Conservation (phyloP, 106 monocot species). For the Narthecium ossifragum region DNA sequence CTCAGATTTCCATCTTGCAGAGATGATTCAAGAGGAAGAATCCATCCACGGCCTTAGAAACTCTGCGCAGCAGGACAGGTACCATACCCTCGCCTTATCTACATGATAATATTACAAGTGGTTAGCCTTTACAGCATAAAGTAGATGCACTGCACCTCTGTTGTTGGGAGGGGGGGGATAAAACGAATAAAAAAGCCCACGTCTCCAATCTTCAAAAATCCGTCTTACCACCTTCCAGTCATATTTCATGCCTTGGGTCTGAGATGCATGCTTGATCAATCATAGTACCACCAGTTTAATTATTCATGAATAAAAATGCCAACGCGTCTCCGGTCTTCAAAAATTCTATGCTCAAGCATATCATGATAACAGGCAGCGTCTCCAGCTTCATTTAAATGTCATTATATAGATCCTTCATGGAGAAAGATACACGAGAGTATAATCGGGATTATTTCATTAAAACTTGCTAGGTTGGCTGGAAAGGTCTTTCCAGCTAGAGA, state of each 20-base stretch:
- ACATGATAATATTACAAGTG: background rate
- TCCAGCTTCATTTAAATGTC: background rate
- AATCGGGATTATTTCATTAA: no score
- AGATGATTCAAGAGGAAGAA: conserved; percentile 76
- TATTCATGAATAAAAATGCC: background rate
- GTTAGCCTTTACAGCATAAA: background rate
- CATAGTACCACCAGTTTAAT: no score
- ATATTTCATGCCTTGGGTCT: no score
- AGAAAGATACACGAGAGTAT: no score
- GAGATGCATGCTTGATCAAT: no score
- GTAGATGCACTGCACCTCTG: no score
- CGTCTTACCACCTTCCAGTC: no score
- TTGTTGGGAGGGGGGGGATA: no score
- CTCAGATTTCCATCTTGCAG: conserved; percentile 80
- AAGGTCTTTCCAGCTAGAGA: conserved; percentile 12
- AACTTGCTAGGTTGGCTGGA: conserved; percentile 19
- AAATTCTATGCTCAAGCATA: background rate
- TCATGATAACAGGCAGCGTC: background rate
- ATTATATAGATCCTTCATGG: background rate
- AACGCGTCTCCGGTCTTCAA: background rate
- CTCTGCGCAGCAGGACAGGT: conserved; percentile 19
- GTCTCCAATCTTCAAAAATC: no score
- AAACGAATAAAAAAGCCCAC: no score
- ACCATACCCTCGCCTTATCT: background rate
- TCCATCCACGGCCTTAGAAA: conserved; percentile 8